A percentile compares a stretch with the other conserved stretches of the same genome.
phyloP scores from a whole-genome alignment of 2,329 filamentous ascomycete species.

The Colletotrichum agaves region DNA sequence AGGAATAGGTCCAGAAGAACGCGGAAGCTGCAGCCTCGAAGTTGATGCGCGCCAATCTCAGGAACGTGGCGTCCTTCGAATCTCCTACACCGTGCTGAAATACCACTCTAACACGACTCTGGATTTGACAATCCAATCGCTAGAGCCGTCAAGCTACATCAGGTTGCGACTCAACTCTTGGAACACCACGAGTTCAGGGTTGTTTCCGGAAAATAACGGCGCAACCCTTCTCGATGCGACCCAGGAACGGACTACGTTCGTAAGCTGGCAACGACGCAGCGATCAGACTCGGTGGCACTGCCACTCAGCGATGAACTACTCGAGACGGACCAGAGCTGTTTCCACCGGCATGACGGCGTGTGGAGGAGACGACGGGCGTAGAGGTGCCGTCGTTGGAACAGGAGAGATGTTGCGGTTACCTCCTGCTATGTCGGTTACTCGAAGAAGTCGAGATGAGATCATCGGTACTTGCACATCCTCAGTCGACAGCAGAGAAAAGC shows the following conservation, averaged over 20 bases:
- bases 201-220: slow-evolving; percentile 7
- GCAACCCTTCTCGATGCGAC: background rate
- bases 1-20: background rate
- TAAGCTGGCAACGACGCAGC: slow-evolving; percentile 5
- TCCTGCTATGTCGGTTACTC: background rate
- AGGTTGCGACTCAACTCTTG: background rate
- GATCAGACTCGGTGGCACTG: slow-evolving; percentile 5
- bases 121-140: slow-evolving; percentile 23
- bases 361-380: background rate
- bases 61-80: background rate
- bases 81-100: background rate
- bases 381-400: background rate
- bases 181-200: background rate
- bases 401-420: background rate
- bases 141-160: slow-evolving; percentile 18
- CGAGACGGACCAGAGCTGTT: background rate
- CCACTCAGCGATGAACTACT: background rate
- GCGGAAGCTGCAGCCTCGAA: background rate
- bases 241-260: slow-evolving; percentile 18
- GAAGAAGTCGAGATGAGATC: background rate
- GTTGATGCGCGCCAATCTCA: background rate
- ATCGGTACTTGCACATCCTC: background rate
- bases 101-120: slow-evolving; percentile 1
- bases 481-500: background rate
- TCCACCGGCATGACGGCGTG: slow-evolving; percentile 1